phyloP scores from a whole-genome alignment of 805 yeast species.

The Candida germanica region DNA sequence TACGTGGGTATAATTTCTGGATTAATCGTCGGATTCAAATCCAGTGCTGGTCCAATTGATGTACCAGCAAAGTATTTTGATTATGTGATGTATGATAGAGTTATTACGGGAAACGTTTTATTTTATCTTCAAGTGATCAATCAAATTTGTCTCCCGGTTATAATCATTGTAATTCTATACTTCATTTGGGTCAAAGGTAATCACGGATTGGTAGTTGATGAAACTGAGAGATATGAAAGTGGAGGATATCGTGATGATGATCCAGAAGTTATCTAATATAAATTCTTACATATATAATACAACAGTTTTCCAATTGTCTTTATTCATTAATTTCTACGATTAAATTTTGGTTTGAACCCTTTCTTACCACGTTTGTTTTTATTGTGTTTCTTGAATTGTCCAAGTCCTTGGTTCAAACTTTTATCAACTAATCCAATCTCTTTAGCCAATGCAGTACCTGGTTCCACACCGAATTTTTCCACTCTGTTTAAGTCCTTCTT shows the following conservation, averaged over 20 bases:
- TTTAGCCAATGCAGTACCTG: conserved; percentile 60
- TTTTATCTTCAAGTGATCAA: conserved; percentile 11
- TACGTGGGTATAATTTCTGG: conserved; percentile 3
- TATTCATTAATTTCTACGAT: conserved; percentile 7
- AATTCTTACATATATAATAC: not conserved
- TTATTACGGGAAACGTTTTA: not conserved
- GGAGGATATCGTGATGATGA: not conserved
- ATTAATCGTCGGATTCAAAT: not conserved
- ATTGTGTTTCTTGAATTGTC: conserved; percentile 8
- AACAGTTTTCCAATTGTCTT: not conserved
- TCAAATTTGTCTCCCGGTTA: conserved; percentile 10
- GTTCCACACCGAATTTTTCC: conserved; percentile 79
- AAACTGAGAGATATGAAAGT: conserved; percentile 10
- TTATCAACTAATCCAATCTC: conserved; percentile 58
- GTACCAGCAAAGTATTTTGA: conserved; percentile 1
- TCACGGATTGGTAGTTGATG: conserved; percentile 25
- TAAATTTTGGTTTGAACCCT: conserved; percentile 1
- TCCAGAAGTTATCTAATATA: not conserved
- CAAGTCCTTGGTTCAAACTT: conserved; percentile 23
- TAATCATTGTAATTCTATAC: conserved; percentile 17
- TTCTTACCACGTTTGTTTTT: conserved; percentile 4
- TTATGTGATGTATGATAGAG: not conserved
- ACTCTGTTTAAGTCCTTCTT: conserved; percentile 66
- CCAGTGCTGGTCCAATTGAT: not conserved
- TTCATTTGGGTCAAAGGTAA: conserved; percentile 30